phyloP scores from a whole-genome alignment of 352 stramenopile genomes.

The Pythium brachiatum region DNA sequence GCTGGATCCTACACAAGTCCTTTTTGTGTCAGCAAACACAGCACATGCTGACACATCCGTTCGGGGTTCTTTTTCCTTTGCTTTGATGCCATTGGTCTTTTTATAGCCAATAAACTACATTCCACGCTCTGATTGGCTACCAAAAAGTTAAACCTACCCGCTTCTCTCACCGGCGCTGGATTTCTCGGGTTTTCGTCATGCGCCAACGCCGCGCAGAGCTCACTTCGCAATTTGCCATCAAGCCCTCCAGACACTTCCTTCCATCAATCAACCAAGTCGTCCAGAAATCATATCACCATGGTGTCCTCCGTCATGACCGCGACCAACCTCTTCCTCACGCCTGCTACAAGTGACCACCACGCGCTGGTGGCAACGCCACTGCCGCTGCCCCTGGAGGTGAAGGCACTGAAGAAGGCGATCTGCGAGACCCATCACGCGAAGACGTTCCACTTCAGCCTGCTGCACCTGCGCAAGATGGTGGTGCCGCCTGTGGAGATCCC shows the following conservation, averaged over 20 bases:
- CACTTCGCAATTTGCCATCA: constrained; percentile 3
- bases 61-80: neutral
- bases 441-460: constrained; percentile 35
- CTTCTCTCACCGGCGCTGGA: neutral
- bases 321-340: constrained; percentile 15
- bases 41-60: neutral
- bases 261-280: neutral
- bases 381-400: constrained; percentile 32
- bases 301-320: constrained; percentile 17
- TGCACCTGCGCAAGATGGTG: constrained; percentile 45
- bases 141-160: neutral
- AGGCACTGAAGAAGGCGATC: constrained; percentile 48
- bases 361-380: neutral
- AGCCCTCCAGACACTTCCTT: neutral
- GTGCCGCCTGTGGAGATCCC: constrained; percentile 53
- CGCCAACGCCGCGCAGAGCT: neutral
- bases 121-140: neutral
- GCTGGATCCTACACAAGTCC: neutral
- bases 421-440: constrained; percentile 22
- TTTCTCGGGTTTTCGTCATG: neutral
- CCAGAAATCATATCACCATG: constrained; percentile 4
- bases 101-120: neutral
- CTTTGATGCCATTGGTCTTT: neutral
- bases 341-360: neutral
- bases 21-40: no score